phyloP scores from a whole-genome alignment of 2,329 filamentous ascomycete genomes.

The Tolypocladium nubicola region DNA sequence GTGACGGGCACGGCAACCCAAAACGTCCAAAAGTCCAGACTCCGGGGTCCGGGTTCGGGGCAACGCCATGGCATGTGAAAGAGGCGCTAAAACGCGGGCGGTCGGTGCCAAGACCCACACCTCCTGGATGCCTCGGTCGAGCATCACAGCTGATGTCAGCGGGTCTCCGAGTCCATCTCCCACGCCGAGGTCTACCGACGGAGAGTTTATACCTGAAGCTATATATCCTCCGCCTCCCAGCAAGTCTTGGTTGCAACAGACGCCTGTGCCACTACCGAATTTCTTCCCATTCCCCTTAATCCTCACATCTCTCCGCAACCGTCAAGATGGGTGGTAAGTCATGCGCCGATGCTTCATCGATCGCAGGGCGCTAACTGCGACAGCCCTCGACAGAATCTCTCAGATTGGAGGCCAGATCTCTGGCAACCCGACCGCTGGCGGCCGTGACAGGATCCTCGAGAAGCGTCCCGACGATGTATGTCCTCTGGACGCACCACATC shows the following conservation, averaged over 20 bases:
- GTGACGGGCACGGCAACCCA: constrained; percentile 1
- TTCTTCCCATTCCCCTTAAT: background rate
- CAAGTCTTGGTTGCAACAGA: background rate
- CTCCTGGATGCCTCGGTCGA: constrained; percentile 21
- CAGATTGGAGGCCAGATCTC: constrained; percentile 55
- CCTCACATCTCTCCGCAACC: background rate
- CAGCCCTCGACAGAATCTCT: constrained; percentile 46
- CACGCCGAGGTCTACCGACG: constrained; percentile 3
- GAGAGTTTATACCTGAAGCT: background rate
- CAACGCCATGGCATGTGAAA: constrained; percentile 18
- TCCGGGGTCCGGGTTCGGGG: background rate
- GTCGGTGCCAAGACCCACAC: constrained; percentile 11
- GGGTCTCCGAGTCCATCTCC: constrained; percentile 7
- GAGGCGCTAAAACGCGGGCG: constrained; percentile 10
- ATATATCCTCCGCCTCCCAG: background rate
- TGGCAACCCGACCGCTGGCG: constrained; percentile 43
- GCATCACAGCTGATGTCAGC: constrained; percentile 13
- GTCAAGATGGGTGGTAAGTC: constrained; percentile 27
- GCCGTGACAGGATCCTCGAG: constrained; percentile 47
- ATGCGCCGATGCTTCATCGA: background rate
- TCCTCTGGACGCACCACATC: background rate
- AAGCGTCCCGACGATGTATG: constrained; percentile 58
- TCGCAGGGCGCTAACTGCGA: constrained; percentile 4
- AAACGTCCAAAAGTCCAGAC: background rate
- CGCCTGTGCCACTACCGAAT: background rate